phyloP scores from a whole-genome alignment of 345 rosid genomes.

The Eucalyptus sp. region DNA sequence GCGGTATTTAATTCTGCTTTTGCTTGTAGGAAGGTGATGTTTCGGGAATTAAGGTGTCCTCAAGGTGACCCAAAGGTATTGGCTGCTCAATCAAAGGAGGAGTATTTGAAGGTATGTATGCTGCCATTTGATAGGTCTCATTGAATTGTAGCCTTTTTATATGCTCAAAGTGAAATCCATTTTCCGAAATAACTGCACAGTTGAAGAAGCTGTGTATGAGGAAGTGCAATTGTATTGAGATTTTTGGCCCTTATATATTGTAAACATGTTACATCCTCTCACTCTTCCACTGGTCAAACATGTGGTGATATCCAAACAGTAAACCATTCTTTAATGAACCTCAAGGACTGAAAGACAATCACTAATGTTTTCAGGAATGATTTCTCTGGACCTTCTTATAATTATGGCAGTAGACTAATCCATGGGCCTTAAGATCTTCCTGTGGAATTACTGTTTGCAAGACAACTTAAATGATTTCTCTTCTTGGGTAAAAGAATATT shows the following conservation, averaged over 20 bases:
- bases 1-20: not conserved
- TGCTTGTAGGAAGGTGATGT: conserved; percentile 49
- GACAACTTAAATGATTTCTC: not conserved
- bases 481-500: not conserved
- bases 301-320: not conserved
- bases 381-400: not conserved
- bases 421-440: not conserved
- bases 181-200: conserved; percentile 32
- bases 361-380: not conserved
- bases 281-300: not conserved
- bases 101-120: conserved; percentile 49
- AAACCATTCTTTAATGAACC: not conserved
- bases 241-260: not conserved
- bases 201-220: conserved; percentile 19
- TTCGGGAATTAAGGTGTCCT: conserved; percentile 48
- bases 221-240: not conserved
- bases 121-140: not conserved
- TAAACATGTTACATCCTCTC: not conserved
- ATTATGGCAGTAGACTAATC: not conserved
- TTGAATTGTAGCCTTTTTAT: not conserved
- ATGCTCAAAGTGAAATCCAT: not conserved
- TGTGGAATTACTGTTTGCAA: not conserved
- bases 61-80: conserved; percentile 61
- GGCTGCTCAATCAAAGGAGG: conserved; percentile 74
- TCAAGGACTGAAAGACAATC: not conserved